phyloP scores from a whole-genome alignment of 192 early-diverging fungal genomes.

The Neocallimastix lanati region DNA sequence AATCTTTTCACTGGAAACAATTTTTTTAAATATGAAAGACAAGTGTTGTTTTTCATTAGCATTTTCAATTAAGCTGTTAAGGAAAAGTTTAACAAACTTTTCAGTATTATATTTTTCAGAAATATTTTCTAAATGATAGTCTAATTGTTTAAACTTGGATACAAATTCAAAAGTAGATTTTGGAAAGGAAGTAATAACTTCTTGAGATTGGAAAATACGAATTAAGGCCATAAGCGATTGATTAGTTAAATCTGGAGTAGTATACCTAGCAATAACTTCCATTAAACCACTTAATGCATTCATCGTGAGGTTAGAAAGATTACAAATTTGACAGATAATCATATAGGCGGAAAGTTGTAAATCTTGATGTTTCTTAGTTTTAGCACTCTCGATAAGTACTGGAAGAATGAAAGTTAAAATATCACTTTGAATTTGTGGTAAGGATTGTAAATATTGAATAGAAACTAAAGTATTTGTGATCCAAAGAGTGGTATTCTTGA shows the following conservation, averaged over 20 bases:
- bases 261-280: constrained; percentile 14
- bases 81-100: neutral
- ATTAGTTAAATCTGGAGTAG: constrained; percentile 2
- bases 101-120: neutral
- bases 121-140: neutral
- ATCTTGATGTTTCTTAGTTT: constrained; percentile 6
- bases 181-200: neutral
- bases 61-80: neutral
- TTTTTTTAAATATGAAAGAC: neutral
- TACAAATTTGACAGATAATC: constrained; percentile 43
- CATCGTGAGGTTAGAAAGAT: constrained; percentile 17
- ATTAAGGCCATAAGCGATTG: neutral
- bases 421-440: constrained; percentile 28
- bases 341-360: constrained; percentile 24
- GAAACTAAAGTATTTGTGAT: neutral
- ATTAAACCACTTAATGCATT: constrained; percentile 23
- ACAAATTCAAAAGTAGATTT: neutral
- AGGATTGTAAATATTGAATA: neutral
- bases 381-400: constrained; percentile 21
- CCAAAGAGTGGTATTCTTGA: constrained; percentile 1
- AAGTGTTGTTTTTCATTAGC: neutral
- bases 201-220: neutral
- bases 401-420: constrained; percentile 36
- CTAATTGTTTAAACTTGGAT: neutral
- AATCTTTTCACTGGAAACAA: neutral